phyloP scores from a whole-genome alignment of 2,329 filamentous ascomycete genomes.

The Westerdykella sp. region DNA sequence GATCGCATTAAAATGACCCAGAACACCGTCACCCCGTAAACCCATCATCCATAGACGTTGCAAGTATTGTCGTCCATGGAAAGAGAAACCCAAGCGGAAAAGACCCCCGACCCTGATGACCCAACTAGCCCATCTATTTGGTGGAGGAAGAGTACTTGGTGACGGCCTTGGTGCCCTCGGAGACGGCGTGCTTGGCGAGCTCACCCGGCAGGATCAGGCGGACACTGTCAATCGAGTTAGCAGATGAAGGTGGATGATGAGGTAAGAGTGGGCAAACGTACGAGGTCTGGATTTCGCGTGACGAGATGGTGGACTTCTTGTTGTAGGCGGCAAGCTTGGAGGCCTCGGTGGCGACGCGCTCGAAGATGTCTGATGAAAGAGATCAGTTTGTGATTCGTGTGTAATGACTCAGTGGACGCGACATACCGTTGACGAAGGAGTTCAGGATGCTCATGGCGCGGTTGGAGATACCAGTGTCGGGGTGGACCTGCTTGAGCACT shows the following conservation, averaged over 20 bases:
- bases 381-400: constrained; percentile 15
- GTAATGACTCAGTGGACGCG: not conserved
- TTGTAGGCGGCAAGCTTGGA: constrained; percentile 99
- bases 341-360: constrained; percentile 96
- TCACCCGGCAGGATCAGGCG: constrained; percentile 97
- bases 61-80: constrained; percentile 33
- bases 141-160: constrained; percentile 99
- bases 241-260: constrained; percentile 1
- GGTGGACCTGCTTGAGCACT: constrained; percentile 99
- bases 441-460: constrained; percentile 99
- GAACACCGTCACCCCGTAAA: constrained; percentile 39
- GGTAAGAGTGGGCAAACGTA: constrained; percentile 37
- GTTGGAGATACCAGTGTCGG: constrained; percentile 99
- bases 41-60: constrained; percentile 33
- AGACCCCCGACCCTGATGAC: constrained; percentile 29
- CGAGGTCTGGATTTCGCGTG: constrained; percentile 98
- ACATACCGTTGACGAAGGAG: constrained; percentile 96
- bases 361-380: constrained; percentile 79
- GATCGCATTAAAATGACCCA: constrained; percentile 48
- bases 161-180: constrained; percentile 97
- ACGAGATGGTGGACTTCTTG: constrained; percentile 99
- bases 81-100: constrained; percentile 47
- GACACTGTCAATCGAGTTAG: constrained; percentile 51
- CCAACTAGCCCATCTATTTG: constrained; percentile 65
- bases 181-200: constrained; percentile 98